Percentiles rank a stretch among this genome's conserved stretches.
phyloP scores from a whole-genome alignment of 2,329 filamentous ascomycete genomes.

The Calonectria fujianensis region DNA sequence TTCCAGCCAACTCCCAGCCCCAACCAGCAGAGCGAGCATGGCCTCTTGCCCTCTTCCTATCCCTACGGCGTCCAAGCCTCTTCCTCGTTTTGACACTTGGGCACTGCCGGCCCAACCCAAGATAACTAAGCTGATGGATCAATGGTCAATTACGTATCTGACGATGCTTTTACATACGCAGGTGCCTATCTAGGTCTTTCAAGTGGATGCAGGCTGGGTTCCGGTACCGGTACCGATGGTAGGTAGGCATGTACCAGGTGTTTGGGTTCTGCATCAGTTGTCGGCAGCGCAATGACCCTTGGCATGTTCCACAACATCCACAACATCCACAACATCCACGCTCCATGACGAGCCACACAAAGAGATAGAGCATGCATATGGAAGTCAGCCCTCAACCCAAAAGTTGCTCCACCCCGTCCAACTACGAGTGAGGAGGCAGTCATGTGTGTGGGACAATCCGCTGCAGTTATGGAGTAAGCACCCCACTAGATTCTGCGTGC shows the following conservation, averaged over 20 bases:
- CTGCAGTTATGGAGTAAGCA: conserved; percentile 3
- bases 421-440: neutral
- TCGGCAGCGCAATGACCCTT: neutral
- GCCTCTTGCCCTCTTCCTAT: too few relatives aligned
- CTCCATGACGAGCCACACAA: neutral
- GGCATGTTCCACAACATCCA: neutral
- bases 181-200: neutral
- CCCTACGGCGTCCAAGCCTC: neutral
- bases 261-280: conserved; percentile 7
- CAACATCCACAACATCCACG: neutral
- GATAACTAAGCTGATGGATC: neutral
- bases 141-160: neutral
- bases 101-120: neutral
- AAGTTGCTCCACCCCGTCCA: neutral
- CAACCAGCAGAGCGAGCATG: neutral
- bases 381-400: neutral
- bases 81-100: neutral
- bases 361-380: conserved; percentile 13
- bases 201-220: conserved; percentile 17
- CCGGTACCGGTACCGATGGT: neutral
- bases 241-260: neutral
- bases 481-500: neutral
- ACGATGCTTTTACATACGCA: neutral
- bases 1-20: neutral
- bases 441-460: neutral